phyloP scores from a whole-genome alignment of 176 grass and related monocot species.

The Ampelocalamus luodianensis region DNA sequence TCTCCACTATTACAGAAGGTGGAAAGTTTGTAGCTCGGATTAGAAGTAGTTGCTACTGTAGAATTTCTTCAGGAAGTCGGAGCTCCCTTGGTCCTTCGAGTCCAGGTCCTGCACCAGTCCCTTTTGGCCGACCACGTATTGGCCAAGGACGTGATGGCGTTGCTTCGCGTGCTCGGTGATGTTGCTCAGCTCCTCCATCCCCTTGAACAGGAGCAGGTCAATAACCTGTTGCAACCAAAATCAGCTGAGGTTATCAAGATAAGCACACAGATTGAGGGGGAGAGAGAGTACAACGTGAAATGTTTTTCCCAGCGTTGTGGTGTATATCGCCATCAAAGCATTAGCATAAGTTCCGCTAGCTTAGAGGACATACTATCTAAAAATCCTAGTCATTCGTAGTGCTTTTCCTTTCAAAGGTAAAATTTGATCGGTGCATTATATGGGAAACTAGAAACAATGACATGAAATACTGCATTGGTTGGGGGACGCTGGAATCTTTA shows the following conservation, averaged over 20 bases:
- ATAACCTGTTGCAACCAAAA: conserved; percentile 62
- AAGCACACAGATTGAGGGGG: neutral
- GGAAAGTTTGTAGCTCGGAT: neutral
- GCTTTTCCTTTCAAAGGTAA: neutral
- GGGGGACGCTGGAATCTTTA: neutral
- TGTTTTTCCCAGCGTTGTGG: neutral
- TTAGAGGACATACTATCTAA: neutral
- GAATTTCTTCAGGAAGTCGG: conserved; percentile 87
- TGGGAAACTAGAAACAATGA: neutral
- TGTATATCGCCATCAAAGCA: neutral
- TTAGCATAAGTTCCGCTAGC: neutral
- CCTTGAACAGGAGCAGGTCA: conserved; percentile 95
- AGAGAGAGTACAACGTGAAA: neutral
- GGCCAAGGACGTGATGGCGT: conserved; percentile 91
- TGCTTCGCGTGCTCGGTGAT: conserved; percentile 84
- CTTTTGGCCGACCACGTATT: conserved; percentile 76
- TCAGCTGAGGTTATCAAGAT: neutral
- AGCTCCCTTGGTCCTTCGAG: conserved; percentile 63
- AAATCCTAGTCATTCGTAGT: neutral
- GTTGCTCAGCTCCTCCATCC: conserved; percentile 83
- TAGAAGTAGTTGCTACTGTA: conserved; percentile 88
- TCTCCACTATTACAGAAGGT: conserved; percentile 23
- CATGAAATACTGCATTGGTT: neutral
- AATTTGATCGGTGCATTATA: neutral
- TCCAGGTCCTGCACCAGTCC: conserved; percentile 56